phyloP scores from a whole-genome alignment of 768 basidiomycete genomes.

The Crepidotus variabilis region DNA sequence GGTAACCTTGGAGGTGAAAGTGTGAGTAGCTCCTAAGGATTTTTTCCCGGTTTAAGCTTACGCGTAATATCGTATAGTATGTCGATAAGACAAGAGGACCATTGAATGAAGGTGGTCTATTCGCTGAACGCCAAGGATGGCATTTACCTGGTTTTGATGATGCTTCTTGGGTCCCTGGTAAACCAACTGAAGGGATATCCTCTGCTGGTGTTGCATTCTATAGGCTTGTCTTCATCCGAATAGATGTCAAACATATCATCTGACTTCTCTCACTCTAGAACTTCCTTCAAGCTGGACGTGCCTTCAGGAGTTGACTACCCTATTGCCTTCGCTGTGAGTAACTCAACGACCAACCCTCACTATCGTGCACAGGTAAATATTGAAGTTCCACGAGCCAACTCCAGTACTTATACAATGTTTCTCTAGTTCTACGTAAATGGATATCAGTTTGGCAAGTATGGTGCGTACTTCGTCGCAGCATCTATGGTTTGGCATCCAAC shows the following conservation, averaged over 20 bases:
- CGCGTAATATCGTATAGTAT: slow-evolving; percentile 25
- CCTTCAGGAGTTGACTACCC: slow-evolving; percentile 47
- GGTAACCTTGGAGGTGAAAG: slow-evolving; percentile 33
- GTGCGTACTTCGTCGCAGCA: slow-evolving; percentile 18
- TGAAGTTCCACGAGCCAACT: no score
- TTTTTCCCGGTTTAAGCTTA: no score
- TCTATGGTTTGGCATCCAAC: no score
- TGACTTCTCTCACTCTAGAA: slow-evolving; percentile 16
- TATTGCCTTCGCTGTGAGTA: slow-evolving; percentile 38
- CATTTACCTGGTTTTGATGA: slow-evolving; percentile 57
- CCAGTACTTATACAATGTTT: no score
- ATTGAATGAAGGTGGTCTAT: slow-evolving; percentile 59
- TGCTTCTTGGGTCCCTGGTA: slow-evolving; percentile 36
- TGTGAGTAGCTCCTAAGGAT: no score
- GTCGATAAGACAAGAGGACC: slow-evolving; percentile 47
- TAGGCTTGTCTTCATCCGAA: slow-evolving; percentile 21
- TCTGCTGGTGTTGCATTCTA: slow-evolving; percentile 46
- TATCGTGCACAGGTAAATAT: slow-evolving; percentile 31
- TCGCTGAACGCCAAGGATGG: slow-evolving; percentile 56
- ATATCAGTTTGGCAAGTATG: slow-evolving; percentile 42
- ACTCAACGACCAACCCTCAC: slow-evolving; percentile 38
- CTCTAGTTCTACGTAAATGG: slow-evolving; percentile 37
- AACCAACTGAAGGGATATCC: slow-evolving; percentile 37
- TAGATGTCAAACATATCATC: not conserved
- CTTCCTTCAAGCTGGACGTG: slow-evolving; percentile 40